These are phyloP conservation scores for Inga oerstediana DNA, from an alignment of 306 rosid species.

Conservation along the genomic window DNA sequence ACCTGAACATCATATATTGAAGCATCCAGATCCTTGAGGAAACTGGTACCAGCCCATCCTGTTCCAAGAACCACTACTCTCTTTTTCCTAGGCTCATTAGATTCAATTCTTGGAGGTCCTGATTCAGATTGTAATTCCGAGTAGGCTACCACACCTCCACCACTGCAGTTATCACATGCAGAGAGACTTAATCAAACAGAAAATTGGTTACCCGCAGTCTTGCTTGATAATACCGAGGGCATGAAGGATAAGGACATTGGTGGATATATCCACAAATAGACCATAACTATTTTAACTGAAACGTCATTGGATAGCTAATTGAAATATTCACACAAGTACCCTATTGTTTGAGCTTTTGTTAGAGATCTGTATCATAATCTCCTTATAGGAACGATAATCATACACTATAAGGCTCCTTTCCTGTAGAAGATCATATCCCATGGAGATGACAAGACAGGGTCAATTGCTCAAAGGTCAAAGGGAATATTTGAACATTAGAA, in stretches of 20 bases:
- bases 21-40: constrained; percentile 85
- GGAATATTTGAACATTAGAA: background rate
- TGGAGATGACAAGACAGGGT: background rate
- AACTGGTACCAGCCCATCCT: constrained; percentile 98
- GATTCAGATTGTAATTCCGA: constrained; percentile 64
- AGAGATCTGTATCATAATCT: background rate
- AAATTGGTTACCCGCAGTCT: background rate
- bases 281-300: background rate
- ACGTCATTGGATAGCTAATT: background rate
- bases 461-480: constrained; percentile 2
- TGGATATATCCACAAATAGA: background rate
- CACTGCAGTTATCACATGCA: constrained; percentile 53
- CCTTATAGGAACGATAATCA: background rate
- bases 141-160: constrained; percentile 85
- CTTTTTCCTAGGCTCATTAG: constrained; percentile 51
- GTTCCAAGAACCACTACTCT: constrained; percentile 96
- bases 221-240: constrained; percentile 15
- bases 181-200: constrained; percentile 15
- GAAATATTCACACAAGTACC: background rate
- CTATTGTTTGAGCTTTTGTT: background rate
- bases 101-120: constrained; percentile 38
- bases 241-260: constrained; percentile 24
- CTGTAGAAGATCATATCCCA: constrained; percentile 9
- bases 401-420: background rate
- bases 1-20: constrained; percentile 77